Percentiles rank a stretch among this genome's conserved stretches.
phyloP scores from a whole-genome alignment of 768 basidiomycete genomes.

The Piloderma croceum region DNA sequence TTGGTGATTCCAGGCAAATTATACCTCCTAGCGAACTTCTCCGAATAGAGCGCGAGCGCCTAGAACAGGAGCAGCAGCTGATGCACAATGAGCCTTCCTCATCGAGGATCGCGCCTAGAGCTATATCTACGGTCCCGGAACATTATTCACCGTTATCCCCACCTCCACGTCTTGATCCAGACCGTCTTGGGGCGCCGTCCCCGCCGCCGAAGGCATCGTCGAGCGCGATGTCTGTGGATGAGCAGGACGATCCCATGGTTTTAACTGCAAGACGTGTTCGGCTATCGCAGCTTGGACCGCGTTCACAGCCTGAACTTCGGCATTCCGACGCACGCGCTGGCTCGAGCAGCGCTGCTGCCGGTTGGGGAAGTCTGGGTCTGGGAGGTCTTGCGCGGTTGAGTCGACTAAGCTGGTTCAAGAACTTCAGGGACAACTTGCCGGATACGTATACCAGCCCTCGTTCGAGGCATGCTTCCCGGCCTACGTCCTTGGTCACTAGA shows the following conservation, averaged over 20 bases:
- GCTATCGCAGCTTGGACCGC: constrained; percentile 24
- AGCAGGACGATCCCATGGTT: constrained; percentile 26
- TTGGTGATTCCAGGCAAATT: too few relatives aligned
- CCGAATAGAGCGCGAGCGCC: constrained; percentile 31
- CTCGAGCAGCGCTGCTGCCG: constrained; percentile 23
- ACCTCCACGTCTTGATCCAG: constrained; percentile 32
- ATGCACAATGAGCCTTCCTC: too few relatives aligned
- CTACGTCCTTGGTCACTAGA: constrained; percentile 18
- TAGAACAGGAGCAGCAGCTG: too few relatives aligned
- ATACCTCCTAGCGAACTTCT: constrained; percentile 31
- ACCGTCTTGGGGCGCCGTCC: constrained; percentile 18
- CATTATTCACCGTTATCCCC: constrained; percentile 32
- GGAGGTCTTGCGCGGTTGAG: constrained; percentile 43
- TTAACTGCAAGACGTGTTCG: constrained; percentile 36
- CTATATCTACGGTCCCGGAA: constrained; percentile 21
- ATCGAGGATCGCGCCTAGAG: too few relatives aligned
- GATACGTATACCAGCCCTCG: constrained; percentile 23
- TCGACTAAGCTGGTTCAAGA: constrained; percentile 58
- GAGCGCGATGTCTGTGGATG: constrained; percentile 35
- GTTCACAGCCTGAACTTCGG: constrained; percentile 5
- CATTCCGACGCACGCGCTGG: constrained; percentile 15
- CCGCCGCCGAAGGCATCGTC: constrained; percentile 37
- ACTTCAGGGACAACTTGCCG: constrained; percentile 18
- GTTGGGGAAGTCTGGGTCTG: constrained; percentile 37
- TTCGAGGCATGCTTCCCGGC: constrained; percentile 24